Base-by-base conservation (phyloP, 768 basidiomycete species). In the Exsudoporus frostii region DNA sequence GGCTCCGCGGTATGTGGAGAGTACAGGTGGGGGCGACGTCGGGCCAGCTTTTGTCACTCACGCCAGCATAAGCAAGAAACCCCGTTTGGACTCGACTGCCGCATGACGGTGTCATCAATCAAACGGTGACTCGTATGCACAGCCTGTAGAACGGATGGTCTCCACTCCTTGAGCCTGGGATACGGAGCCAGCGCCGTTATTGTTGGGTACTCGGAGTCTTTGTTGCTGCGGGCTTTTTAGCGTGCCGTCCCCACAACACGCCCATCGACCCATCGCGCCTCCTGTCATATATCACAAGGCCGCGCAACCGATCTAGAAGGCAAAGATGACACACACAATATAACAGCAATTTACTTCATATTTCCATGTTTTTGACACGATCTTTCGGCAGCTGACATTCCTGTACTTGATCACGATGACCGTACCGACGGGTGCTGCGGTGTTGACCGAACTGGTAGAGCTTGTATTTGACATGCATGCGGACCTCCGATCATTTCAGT, bases 1-100 rank as follows among this genome's bases (percentile, higher is more conserved):
- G 44, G 45, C 54, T 53, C 59, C 64, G 61, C 61, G 63, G 55
- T 51, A 20, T 44, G 48, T 10, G 29, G n/a, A n/a, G n/a, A n/a
- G n/a, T n/a, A n/a, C n/a, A n/a, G n/a, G n/a, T n/a, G n/a, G n/a
- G n/a, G n/a, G n/a, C n/a, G n/a, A 27, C 27, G 7, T 27, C 27
- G 9, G n/a, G 27, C 27, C n/a, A 22, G 36, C 27, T 36, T 30
- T 45, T 53, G 48, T 48, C 55, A 52, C 50, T 38, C 54, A 56
- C 48, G 50, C 50, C 36, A 57, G 24, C 50, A 46, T 38, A 41
- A 9, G 33, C 45, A 42, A 44, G 42, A 29, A 36, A 29, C 45
- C 34, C 37, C 62, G 51, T 58, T 59, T 59, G 45, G 52, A 50
- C 46, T 51, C 43, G 53, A 34, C 45, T 53, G 39, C 56, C 57